Conservation (phyloP, 257 asterid species). For the Jacaranda copaia region DNA sequence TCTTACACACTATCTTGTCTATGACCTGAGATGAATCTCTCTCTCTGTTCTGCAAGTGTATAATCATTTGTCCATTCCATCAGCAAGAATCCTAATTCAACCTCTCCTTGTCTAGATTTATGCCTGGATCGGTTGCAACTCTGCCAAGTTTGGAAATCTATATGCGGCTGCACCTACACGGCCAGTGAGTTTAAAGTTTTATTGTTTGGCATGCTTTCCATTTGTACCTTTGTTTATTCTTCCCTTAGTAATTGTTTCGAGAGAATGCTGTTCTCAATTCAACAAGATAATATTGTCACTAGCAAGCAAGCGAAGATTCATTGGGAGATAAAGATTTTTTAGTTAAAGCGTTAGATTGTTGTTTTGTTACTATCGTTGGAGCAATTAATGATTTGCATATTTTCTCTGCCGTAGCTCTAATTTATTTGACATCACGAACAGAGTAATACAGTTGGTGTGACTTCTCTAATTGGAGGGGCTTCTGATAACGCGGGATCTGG, state of each 20-base stretch:
- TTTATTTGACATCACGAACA: slow-evolving; percentile 44
- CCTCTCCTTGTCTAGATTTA: slow-evolving; percentile 61
- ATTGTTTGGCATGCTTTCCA: not conserved
- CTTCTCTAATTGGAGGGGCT: slow-evolving; percentile 78
- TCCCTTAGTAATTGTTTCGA: slow-evolving; percentile 1
- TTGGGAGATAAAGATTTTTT: not conserved
- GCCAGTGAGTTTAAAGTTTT: slow-evolving; percentile 64
- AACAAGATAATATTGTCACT: slow-evolving; percentile 13
- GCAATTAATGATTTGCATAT: slow-evolving; percentile 12
- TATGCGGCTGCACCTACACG: slow-evolving; percentile 87
- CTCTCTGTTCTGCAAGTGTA: not conserved
- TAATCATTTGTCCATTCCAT: not conserved
- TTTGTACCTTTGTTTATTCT: not conserved
- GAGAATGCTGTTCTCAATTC: slow-evolving; percentile 5
- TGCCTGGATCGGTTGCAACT: slow-evolving; percentile 91
- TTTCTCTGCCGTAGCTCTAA: not conserved
- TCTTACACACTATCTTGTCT: not conserved
- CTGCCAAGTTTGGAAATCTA: slow-evolving; percentile 86
- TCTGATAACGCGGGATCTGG: slow-evolving; percentile 87
- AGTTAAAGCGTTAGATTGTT: slow-evolving; percentile 1
- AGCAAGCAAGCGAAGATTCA: not conserved
- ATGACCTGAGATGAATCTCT: not conserved
- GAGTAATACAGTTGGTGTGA: slow-evolving; percentile 69
- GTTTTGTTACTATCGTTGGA: slow-evolving; percentile 17
- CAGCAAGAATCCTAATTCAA: slow-evolving; percentile 4